Percentiles rank a stretch among this genome's conserved stretches.
Evolutionary conservation across 2,329 filamentous ascomycete species (phyloP).

Genomic region (Fusarium sp.): DNA sequence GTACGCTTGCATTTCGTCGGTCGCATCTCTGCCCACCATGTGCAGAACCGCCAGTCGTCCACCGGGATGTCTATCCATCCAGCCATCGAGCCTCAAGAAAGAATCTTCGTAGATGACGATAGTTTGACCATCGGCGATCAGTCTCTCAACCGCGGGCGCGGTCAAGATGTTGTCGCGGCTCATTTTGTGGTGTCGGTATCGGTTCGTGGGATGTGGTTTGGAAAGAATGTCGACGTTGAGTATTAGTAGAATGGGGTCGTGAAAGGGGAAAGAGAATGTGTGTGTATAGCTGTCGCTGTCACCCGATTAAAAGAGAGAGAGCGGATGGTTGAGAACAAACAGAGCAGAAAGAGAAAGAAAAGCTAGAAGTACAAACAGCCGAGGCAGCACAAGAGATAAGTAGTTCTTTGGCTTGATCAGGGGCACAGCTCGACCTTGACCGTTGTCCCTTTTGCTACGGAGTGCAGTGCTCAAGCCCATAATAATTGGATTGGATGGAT

Average conservation of each 20-base stretch:
- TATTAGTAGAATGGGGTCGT: neutral
- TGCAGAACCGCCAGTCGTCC: conserved; percentile 71
- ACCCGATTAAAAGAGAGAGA: neutral
- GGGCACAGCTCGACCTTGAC: conserved; percentile 3
- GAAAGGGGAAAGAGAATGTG: neutral
- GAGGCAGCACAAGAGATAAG: conserved; percentile 18
- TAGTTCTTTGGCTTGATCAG: conserved; percentile 1
- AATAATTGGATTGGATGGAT: neutral
- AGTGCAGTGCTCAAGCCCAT: neutral
- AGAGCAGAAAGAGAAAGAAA: neutral
- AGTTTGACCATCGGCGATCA: conserved; percentile 67
- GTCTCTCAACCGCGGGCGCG: conserved; percentile 60
- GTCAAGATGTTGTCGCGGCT: conserved; percentile 60
- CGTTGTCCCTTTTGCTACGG: neutral
- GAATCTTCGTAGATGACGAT: conserved; percentile 69
- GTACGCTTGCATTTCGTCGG: conserved; percentile 55
- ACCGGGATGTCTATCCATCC: conserved; percentile 71
- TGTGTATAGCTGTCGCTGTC: conserved; percentile 2
- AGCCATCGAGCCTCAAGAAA: conserved; percentile 68
- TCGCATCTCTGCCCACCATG: conserved; percentile 59
- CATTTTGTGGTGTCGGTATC: conserved; percentile 37
- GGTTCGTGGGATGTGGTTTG: neutral
- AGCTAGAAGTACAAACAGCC: neutral
- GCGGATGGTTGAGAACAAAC: conserved; percentile 3
- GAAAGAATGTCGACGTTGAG: conserved; percentile 6